phyloP scores from a whole-genome alignment of 768 basidiomycete species.

The Suillus placidus region DNA sequence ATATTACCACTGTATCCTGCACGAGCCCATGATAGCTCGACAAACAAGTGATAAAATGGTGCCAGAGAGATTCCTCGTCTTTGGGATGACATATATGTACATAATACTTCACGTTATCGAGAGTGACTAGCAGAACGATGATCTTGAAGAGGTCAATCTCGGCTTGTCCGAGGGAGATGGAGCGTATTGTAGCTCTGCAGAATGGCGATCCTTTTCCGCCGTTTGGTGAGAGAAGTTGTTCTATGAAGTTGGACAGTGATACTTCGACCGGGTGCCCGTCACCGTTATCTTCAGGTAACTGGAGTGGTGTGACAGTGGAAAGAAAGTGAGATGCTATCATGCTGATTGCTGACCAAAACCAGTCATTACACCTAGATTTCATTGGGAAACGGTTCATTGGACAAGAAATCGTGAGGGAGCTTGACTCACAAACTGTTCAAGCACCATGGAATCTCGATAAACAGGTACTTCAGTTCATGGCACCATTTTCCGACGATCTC shows the following conservation, averaged over 20 bases:
- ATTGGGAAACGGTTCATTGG: not conserved
- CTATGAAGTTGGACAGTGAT: not conserved
- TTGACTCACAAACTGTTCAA: constrained; percentile 1
- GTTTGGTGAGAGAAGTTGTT: constrained; percentile 8
- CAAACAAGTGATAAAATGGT: not conserved
- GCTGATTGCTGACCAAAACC: constrained; percentile 1
- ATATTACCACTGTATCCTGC: not conserved
- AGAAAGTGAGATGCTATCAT: not conserved
- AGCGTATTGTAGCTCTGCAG: not conserved
- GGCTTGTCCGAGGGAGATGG: constrained; percentile 3
- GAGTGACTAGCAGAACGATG: not conserved
- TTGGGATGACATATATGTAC: not conserved
- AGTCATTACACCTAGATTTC: not conserved
- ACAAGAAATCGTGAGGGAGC: not conserved
- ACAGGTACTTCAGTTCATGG: not conserved
- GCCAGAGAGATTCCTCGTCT: not conserved
- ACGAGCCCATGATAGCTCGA: not conserved
- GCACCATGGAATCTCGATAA: constrained; percentile 2
- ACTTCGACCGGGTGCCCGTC: constrained; percentile 1
- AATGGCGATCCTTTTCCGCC: not conserved
- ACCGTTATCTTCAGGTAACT: not conserved
- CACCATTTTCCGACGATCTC: not conserved
- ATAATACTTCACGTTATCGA: not conserved
- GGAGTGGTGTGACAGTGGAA: constrained; percentile 1
- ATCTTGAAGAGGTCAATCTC: not conserved